Evolutionary conservation across 2,329 filamentous ascomycete genomes (phyloP).

Genomic region (Alternaria longipes): DNA sequence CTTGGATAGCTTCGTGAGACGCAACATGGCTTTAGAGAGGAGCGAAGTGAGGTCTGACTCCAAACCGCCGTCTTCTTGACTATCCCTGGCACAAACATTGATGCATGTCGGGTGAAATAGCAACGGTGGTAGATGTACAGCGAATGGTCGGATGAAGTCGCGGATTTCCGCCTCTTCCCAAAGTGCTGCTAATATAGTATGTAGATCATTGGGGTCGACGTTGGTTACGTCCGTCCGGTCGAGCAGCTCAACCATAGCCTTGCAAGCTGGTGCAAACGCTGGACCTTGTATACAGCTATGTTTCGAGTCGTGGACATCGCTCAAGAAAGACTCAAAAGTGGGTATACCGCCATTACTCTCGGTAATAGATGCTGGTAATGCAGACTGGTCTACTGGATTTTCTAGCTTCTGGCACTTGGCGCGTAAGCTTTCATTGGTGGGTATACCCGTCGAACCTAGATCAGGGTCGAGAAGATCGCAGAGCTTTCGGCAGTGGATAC

Average conservation of each 20-base stretch:
- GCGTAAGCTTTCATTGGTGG: slow-evolving; percentile 30
- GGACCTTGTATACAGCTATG: slow-evolving; percentile 45
- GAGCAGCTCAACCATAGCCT: slow-evolving; percentile 32
- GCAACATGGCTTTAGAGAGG: slow-evolving; percentile 34
- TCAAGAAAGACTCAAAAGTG: slow-evolving; percentile 36
- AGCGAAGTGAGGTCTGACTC: slow-evolving; percentile 24
- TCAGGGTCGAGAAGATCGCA: slow-evolving; percentile 26
- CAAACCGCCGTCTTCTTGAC: background rate
- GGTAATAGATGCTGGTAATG: background rate
- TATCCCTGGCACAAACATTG: slow-evolving; percentile 23
- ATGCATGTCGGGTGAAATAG: slow-evolving; percentile 50
- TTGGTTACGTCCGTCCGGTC: slow-evolving; percentile 18
- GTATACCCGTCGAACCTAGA: slow-evolving; percentile 9
- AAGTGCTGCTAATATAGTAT: slow-evolving; percentile 45
- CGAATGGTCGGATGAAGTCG: slow-evolving; percentile 55
- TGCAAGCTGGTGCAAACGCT: slow-evolving; percentile 40
- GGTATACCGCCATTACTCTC: background rate
- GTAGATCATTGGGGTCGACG: slow-evolving; percentile 27
- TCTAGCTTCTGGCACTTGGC: slow-evolving; percentile 19
- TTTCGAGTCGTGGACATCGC: slow-evolving; percentile 34
- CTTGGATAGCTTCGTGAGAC: slow-evolving; percentile 42
- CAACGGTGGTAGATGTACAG: slow-evolving; percentile 49
- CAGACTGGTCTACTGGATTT: slow-evolving; percentile 2
- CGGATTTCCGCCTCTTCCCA: slow-evolving; percentile 60
- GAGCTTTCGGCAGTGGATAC: slow-evolving; percentile 39